phyloP scores from a whole-genome alignment of 495 filamentous ascomycete genomes.

The Cercophora scortea region DNA sequence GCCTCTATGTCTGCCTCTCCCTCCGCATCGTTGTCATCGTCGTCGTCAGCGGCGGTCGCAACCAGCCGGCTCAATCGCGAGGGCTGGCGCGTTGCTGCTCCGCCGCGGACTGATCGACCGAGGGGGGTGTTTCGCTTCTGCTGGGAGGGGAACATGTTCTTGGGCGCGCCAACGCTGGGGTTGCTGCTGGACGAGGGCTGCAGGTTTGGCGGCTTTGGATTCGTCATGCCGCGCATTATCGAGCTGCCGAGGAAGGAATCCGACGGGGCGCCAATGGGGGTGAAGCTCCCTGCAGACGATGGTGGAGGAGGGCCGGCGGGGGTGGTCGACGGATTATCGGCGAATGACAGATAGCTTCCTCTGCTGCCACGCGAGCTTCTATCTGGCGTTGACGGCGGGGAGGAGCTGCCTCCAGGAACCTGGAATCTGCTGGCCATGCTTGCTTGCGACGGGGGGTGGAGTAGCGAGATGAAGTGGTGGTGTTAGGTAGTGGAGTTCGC shows the following conservation, averaged over 20 bases:
- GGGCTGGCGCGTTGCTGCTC: constrained; percentile 24
- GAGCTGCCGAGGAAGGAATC: constrained; percentile 60
- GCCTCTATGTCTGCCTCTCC: constrained; percentile 23
- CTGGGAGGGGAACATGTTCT: constrained; percentile 28
- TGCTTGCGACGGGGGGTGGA: background rate
- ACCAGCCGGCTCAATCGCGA: constrained; percentile 29
- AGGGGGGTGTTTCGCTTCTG: constrained; percentile 30
- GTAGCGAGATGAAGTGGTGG: no score
- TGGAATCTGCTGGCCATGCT: constrained; percentile 27
- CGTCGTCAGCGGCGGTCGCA: constrained; percentile 25
- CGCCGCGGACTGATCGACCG: constrained; percentile 34
- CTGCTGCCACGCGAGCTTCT: constrained; percentile 11
- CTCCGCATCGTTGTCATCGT: constrained; percentile 23
- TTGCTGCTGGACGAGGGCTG: constrained; percentile 55
- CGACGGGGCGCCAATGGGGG: constrained; percentile 61
- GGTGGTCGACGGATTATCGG: constrained; percentile 59
- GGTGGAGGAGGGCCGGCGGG: constrained; percentile 62
- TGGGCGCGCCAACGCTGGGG: constrained; percentile 53
- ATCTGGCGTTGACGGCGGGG: constrained; percentile 30
- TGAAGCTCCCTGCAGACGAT: constrained; percentile 57
- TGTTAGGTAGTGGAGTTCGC: no score
- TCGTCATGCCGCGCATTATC: constrained; percentile 36
- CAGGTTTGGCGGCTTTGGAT: constrained; percentile 32
- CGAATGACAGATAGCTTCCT: constrained; percentile 14
- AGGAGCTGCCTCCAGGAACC: constrained; percentile 17